Base-by-base conservation (phyloP, 2,329 filamentous ascomycete genomes). In the Penicillium corylophilum region DNA sequence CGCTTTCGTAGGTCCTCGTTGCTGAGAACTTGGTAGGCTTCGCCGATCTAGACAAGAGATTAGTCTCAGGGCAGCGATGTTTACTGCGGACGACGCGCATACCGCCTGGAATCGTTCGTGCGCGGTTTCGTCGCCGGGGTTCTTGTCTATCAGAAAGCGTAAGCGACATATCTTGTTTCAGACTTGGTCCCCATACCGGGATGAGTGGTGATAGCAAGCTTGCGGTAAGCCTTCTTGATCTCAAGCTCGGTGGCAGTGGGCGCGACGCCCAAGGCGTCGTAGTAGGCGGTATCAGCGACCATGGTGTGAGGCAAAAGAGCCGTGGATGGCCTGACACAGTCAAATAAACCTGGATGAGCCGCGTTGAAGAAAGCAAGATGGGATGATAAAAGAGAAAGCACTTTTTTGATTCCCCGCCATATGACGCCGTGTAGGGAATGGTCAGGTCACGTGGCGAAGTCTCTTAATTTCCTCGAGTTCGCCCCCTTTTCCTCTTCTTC, bases 201-300 rank as follows among this genome's bases (percentile, higher is more conserved):
- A 73, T 96, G 93, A 66, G 95, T 90, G 62, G 92, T 84, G 72
- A 97, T 96, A 63, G 94, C 94, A 62, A 94, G 82, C 77, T 93
- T 96, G 70, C 92, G 85, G 76, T 96, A 96, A 24, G 92, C 92
- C 78, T 96, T 96, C 75, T 96, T 96, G 76, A 96, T 96, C 71
- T 96, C 91, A 45, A 96, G 82, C 71, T 93, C 89, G 35, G 89
- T 88, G 26, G 92, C 93, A 50, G 87, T 90, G 60, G 90, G 87
- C 75, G 86, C 79, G 66, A 96, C 91, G 68, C 88, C 89, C 35
- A 96, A 80, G 63, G 84, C 85, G 74, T 96, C 91, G 75, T 95
- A 95, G 76, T 95, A 95, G 63, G 84, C 78, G 52, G 90, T 95
- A 73, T 95, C 90, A 65, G 88, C 88, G 64, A 94, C 90, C 90